Evolutionary conservation across 2,329 filamentous ascomycete species (phyloP), one percentile per base, ranked within the genome.

Genomic region (Colletotrichum sp.): DNA sequence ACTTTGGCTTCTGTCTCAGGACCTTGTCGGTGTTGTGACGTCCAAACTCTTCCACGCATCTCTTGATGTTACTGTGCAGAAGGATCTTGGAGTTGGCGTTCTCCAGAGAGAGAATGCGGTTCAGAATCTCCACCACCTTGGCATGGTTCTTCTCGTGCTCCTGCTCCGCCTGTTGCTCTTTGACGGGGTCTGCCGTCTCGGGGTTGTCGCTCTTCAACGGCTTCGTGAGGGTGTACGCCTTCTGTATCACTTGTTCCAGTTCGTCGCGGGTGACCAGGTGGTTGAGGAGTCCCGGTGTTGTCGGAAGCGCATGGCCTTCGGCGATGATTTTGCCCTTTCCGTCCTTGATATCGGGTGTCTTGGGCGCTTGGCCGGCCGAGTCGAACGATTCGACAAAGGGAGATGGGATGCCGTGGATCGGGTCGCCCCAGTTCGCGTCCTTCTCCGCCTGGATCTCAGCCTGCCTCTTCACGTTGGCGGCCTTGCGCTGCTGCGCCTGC

Each of bases 1-100:
- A 87, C 56, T 87, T 83, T 5, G 90, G 87, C 83, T 93, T 94
- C 1, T 92, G 92, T 28, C 90, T 89, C 34, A 99, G 89, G 6
- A 86, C 83, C 10, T 84, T 80, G 84, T 99, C 97, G 2, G 97
- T 99, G 79, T 94, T 92, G 88, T 99, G 97, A 66, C 97, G 93
- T 66, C 97, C 97, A 81, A 99, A 98, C 4, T 92, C 93, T 76
- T 96, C 91, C 78, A 99, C 91, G 84, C 96, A 97, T 77, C 95
- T 93, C 79, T 93, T 90, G 79, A 96, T 93, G 83, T 98, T 98
- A 82, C 94, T 92, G 79, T 96, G 93, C 79, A 93, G 92, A 68
- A 92, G 91, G 81, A 98, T 95, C 84, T 94, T 94, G 79, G 91
- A 93, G 83, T 91, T 96, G 80, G 92, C 93, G 81, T 97, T 96